Evolutionary conservation across 805 yeast genomes (phyloP), one percentile per base, ranked within the genome.

Genomic region (Teunomyces kruisii): DNA sequence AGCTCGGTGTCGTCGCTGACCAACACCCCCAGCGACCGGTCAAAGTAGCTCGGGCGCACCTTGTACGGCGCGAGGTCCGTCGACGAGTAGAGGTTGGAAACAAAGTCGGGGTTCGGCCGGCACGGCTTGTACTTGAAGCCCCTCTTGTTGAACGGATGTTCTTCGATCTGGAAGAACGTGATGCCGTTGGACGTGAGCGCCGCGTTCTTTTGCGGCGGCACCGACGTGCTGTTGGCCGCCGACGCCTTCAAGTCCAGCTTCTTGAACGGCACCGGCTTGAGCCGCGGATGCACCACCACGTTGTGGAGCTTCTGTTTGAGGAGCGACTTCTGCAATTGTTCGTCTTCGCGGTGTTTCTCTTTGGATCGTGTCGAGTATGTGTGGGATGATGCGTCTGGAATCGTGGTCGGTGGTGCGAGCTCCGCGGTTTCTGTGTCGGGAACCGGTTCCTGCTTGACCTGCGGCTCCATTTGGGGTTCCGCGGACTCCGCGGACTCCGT

Each of bases 51-150:
- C 5, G 85, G 66, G 4, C 88, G 59, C 1, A 81, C 78, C 0
- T 56, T 48, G 56, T 61, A 83, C 2, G 95, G 96, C 1, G 85
- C 84, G 7, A 84, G 62, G 46, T 91, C 97, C 0, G 88, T 79
- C 1, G 88, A 80, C 31, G 85, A 71, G 58, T 86, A 91, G 53
- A 83, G 70, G 22, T 80, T 67, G 9, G 83, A 74, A 2, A 67
- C 62, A 45, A 88, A 76, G 1, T 57, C 54, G 1, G 86, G 84
- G 53, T 83, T 82, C 0, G 95, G 90, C 3, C 83, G 74, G 57
- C 96, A 88, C 12, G 90, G 83, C 39, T 79, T 73, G 62, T 91
- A 92, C 49, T 88, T 81, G 68, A 84, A 92, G 1, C 95, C 92
- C 42, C 94, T 67, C 53, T 81, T 79, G 59, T 89, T 89, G 53